Conservation (phyloP, 2,329 filamentous ascomycete species). For the Tolypocladium cylindrosporum region DNA sequence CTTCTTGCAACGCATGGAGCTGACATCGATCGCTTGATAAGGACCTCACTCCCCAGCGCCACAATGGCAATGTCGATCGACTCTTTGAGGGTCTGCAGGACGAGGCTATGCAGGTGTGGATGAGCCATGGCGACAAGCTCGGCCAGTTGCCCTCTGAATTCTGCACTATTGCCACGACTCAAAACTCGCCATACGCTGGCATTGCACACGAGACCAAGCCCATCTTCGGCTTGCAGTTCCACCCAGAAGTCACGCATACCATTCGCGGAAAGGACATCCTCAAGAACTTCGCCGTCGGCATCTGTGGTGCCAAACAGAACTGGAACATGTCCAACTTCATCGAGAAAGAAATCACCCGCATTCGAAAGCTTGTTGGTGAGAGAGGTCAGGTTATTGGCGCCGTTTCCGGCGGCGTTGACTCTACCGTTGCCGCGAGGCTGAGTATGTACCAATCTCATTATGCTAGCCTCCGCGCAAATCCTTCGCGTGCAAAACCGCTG, state of each 20-base stretch:
- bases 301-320: conserved; percentile 65
- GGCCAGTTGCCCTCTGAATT: conserved; percentile 63
- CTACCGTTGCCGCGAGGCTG: conserved; percentile 75
- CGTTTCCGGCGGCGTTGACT: conserved; percentile 70
- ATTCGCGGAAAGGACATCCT: conserved; percentile 60
- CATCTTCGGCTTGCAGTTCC: conserved; percentile 69
- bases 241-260: conserved; percentile 59
- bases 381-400: conserved; percentile 66
- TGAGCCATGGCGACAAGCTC: conserved; percentile 88
- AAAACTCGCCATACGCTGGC: conserved; percentile 69
- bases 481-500: not conserved
- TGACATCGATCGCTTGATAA: not conserved
- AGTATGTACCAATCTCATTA: not conserved
- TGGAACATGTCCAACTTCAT: conserved; percentile 86
- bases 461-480: not conserved
- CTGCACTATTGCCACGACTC: conserved; percentile 60
- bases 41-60: conserved; percentile 1
- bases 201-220: conserved; percentile 63
- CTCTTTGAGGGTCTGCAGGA: conserved; percentile 71
- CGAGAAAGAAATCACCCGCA: conserved; percentile 69
- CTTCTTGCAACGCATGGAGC: not conserved
- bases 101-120: conserved; percentile 47
- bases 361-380: conserved; percentile 71
- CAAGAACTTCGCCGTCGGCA: conserved; percentile 73
- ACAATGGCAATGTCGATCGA: conserved; percentile 54